phyloP scores from a whole-genome alignment of 176 grass and related monocot species.

The Phoenix roebelenii region DNA sequence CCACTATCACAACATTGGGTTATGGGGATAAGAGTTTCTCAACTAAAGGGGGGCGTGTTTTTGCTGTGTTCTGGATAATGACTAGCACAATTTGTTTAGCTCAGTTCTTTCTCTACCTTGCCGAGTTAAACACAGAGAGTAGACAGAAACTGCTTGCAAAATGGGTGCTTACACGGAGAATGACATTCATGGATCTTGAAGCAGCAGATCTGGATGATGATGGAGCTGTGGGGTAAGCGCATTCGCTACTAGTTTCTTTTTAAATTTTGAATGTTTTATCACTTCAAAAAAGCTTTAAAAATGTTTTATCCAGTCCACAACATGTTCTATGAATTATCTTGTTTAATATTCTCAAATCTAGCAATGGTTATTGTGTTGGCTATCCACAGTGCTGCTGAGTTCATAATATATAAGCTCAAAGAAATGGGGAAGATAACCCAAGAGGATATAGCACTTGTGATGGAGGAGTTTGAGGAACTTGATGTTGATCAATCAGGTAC shows the following conservation, averaged over 20 bases:
- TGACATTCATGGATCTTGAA: slow-evolving; percentile 69
- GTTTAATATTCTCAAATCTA: too few relatives aligned
- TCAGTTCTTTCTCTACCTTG: slow-evolving; percentile 77
- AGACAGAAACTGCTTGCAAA: slow-evolving; percentile 73
- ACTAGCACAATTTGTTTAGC: slow-evolving; percentile 56
- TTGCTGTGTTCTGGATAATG: slow-evolving; percentile 84
- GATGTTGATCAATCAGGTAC: slow-evolving; percentile 72
- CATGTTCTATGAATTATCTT: too few relatives aligned
- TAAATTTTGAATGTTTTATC: too few relatives aligned
- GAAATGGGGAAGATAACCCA: slow-evolving; percentile 85
- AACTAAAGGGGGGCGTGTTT: slow-evolving; percentile 45
- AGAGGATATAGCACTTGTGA: slow-evolving; percentile 68
- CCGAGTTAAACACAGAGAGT: slow-evolving; percentile 53
- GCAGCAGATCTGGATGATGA: slow-evolving; percentile 74
- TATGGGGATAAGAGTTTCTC: slow-evolving; percentile 86
- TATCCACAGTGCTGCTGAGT: slow-evolving; percentile 67
- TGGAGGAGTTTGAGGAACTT: slow-evolving; percentile 79
- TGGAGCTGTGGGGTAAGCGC: slow-evolving; percentile 51
- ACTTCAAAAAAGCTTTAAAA: too few relatives aligned
- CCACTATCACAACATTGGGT: slow-evolving; percentile 79
- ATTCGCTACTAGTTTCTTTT: slow-evolving; percentile 3
- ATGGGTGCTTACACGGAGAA: slow-evolving; percentile 63
- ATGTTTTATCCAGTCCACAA: too few relatives aligned
- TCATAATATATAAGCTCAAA: slow-evolving; percentile 94
- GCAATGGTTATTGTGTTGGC: background rate